Percentiles rank a stretch among this genome's conserved stretches.
Conservation (phyloP, 2,329 filamentous ascomycete species). For the Botryotinia narcissicola region DNA sequence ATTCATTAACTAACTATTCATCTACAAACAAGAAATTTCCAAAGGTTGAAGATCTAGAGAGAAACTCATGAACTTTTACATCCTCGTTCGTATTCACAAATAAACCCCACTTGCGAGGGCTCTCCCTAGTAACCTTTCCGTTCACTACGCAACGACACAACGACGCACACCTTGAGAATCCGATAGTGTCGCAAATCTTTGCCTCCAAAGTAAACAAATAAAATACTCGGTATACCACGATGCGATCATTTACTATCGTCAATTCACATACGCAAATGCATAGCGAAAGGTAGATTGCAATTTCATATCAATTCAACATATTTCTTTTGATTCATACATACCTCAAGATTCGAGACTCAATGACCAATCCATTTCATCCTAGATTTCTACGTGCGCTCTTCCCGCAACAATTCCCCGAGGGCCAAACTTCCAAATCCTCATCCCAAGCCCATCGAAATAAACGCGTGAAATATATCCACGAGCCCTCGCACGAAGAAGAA, state of each 20-base stretch:
- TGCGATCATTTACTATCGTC: background rate
- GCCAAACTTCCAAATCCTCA: background rate
- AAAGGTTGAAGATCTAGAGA: too few relatives aligned
- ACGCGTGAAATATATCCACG: conserved; percentile 8
- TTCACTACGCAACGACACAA: background rate
- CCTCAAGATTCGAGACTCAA: background rate
- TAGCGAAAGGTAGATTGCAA: conserved; percentile 5
- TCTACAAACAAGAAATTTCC: background rate
- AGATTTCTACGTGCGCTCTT: conserved; percentile 18
- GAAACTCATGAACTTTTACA: too few relatives aligned
- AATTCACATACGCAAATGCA: background rate
- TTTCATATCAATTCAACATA: background rate
- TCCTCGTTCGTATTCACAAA: too few relatives aligned
- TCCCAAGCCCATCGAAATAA: conserved; percentile 6
- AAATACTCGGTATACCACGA: background rate
- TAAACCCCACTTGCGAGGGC: background rate
- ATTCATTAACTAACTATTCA: too few relatives aligned
- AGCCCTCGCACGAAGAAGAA: background rate
- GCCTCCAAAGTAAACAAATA: background rate
- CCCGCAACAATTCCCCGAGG: conserved; percentile 11
- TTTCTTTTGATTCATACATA: too few relatives aligned
- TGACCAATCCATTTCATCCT: conserved; percentile 6
- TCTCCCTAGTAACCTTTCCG: background rate
- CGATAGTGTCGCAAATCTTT: background rate
- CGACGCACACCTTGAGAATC: background rate